Conservation (phyloP, 2,329 filamentous ascomycete genomes). For the Claviceps capensis region DNA sequence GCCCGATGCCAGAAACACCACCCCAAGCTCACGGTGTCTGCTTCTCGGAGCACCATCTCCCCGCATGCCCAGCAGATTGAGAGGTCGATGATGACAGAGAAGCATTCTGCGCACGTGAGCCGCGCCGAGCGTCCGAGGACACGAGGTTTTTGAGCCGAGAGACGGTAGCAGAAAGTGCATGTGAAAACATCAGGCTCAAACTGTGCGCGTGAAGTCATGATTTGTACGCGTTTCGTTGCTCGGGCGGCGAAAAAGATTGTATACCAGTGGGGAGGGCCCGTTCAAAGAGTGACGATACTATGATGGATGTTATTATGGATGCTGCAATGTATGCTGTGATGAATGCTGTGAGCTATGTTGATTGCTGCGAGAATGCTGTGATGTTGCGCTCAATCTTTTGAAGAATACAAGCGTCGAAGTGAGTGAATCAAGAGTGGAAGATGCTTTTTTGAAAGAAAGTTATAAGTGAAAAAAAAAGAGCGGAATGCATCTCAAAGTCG, state of each 20-base stretch:
- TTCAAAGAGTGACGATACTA: background rate
- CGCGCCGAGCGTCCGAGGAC: conserved; percentile 32
- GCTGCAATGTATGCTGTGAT: too few relatives aligned
- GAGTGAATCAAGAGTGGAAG: too few relatives aligned
- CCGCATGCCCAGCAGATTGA: conserved; percentile 46
- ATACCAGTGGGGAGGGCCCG: background rate
- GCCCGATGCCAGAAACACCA: conserved; percentile 47
- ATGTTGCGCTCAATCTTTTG: too few relatives aligned
- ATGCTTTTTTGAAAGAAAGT: too few relatives aligned
- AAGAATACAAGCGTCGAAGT: too few relatives aligned
- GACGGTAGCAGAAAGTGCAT: conserved; percentile 42
- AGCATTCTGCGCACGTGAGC: conserved; percentile 35
- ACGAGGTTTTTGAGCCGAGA: conserved; percentile 21
- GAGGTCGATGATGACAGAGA: conserved; percentile 33
- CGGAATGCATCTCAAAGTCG: background rate
- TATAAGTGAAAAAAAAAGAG: too few relatives aligned
- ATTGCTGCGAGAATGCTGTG: too few relatives aligned
- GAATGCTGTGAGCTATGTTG: too few relatives aligned
- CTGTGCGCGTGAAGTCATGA: background rate
- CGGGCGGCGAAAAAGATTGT: background rate
- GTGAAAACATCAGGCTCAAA: conserved; percentile 24
- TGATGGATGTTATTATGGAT: background rate
- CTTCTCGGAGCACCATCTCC: conserved; percentile 36
- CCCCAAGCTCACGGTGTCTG: conserved; percentile 43
- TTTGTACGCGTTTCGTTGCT: background rate